Base-by-base conservation (phyloP, 2,329 filamentous ascomycete genomes). In the Samsoniella hepiali region DNA sequence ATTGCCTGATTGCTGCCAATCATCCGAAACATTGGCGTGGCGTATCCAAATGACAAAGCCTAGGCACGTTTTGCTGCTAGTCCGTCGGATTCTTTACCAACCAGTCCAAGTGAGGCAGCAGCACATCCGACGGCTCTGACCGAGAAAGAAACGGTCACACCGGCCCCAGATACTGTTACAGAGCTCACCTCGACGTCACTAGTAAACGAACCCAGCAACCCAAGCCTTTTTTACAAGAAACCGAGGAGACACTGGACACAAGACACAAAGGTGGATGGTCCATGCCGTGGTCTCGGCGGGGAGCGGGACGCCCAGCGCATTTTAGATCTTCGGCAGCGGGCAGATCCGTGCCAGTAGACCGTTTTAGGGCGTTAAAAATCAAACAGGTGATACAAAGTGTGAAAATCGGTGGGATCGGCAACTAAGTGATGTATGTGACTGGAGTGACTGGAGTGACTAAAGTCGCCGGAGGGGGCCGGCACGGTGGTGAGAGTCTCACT, bases 251-350 rank as follows among this genome's bases (percentile, higher is more conserved):
- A 13, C 22, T 22, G 22, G 22, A 50, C n/a, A 8, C 6, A 15
- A 51, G 47, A 59, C n/a, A 59, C 56, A 59, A 51, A n/a, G 45
- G 27, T 38, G 45, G 22, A 17, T 42, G 44, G 27, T 31, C 13
- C 15, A 49, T 31, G 31, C 44, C 34, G 10, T 22, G 36, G 9
- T 59, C 22, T 59, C 45, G 31, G 32, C 32, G 17, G 17, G 17
- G 9, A 27, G n/a, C n/a, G 55, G 17, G n/a, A 47, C 34, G 2
- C 15, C 27, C 7, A 32, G 9, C 13, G 45, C 34, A 31, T 59
- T 17, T 49, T 6, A 10, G 13, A 27, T 9, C 29, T 40, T 60
- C 58, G 58, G 47, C 47, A 60, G 47, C 58, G 58, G 47, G 36
- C 34, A 9, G 27, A 42, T 34, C 58, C 58, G 58, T 29, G 47